Evolutionary conservation across 2,329 filamentous ascomycete species (phyloP).

Genomic region (Beauveria sp.): DNA sequence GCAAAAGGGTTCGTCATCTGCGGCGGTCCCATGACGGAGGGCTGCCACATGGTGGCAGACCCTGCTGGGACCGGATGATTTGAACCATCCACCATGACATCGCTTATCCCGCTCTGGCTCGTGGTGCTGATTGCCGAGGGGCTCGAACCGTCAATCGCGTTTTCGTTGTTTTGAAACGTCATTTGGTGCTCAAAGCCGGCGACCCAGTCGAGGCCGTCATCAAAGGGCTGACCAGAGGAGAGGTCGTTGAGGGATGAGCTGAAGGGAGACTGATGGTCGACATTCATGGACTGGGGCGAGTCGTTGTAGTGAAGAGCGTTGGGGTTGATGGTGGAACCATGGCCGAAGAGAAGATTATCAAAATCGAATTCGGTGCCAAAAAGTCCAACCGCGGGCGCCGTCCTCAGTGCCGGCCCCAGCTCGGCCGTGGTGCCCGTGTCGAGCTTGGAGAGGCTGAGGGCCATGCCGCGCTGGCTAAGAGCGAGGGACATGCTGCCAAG

Average conservation of each 20-base stretch:
- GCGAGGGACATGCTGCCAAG: slow-evolving; percentile 67
- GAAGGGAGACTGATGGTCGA: slow-evolving; percentile 57
- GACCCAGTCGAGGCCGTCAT: slow-evolving; percentile 77
- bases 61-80: slow-evolving; percentile 51
- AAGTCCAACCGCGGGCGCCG: slow-evolving; percentile 61
- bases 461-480: slow-evolving; percentile 57
- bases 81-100: slow-evolving; percentile 80
- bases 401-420: slow-evolving; percentile 61
- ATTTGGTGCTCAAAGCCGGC: slow-evolving; percentile 74
- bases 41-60: slow-evolving; percentile 60
- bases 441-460: slow-evolving; percentile 69
- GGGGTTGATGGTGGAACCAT: slow-evolving; percentile 59
- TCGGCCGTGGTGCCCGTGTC: slow-evolving; percentile 69
- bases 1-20: slow-evolving; percentile 63
- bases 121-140: slow-evolving; percentile 93
- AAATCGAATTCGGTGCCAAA: slow-evolving; percentile 64
- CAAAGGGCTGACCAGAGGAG: slow-evolving; percentile 51
- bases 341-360: slow-evolving; percentile 60
- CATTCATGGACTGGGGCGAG: slow-evolving; percentile 58
- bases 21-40: slow-evolving; percentile 60
- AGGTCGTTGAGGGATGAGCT: slow-evolving; percentile 50
- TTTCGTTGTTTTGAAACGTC: slow-evolving; percentile 64
- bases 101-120: slow-evolving; percentile 85
- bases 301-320: slow-evolving; percentile 78
- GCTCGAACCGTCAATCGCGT: slow-evolving; percentile 84